These are phyloP conservation scores for Multifurca ochricompacta DNA, from an alignment of 768 basidiomycete genomes.

Conservation along the genomic window DNA sequence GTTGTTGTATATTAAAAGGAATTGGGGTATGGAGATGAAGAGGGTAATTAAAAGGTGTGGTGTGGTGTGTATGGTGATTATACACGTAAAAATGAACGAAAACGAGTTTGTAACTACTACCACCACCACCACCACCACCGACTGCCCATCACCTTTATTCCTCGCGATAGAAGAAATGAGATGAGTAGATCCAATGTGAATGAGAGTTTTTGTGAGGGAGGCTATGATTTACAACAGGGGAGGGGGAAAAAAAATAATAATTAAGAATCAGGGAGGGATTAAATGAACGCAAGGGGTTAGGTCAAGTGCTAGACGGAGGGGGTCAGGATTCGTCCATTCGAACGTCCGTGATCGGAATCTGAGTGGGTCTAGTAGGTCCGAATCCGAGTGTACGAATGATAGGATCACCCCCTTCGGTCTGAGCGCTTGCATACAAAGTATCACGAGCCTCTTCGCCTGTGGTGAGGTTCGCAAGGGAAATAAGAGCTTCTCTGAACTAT, in stretches of 20 bases:
- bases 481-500: constrained; percentile 46
- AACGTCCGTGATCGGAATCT: not conserved
- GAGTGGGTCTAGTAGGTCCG: not conserved
- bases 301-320: not conserved
- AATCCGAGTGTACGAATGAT: constrained; percentile 27
- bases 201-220: no score
- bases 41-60: not conserved
- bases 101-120: no score
- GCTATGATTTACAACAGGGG: no score
- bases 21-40: not conserved
- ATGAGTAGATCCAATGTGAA: not conserved
- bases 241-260: not conserved
- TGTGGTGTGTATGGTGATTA: not conserved
- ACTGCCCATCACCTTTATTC: no score
- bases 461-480: constrained; percentile 54
- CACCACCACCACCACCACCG: no score
- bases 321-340: constrained; percentile 21
- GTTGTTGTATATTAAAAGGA: not conserved
- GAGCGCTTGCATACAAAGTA: constrained; percentile 43
- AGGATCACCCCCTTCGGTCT: constrained; percentile 38
- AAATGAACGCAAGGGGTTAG: not conserved
- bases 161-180: no score
- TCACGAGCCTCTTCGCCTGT: constrained; percentile 40
- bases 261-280: not conserved
- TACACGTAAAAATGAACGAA: constrained; percentile 12